Evolutionary conservation across 2,329 filamentous ascomycete genomes (phyloP).

Genomic region (Dothistroma pini): DNA sequence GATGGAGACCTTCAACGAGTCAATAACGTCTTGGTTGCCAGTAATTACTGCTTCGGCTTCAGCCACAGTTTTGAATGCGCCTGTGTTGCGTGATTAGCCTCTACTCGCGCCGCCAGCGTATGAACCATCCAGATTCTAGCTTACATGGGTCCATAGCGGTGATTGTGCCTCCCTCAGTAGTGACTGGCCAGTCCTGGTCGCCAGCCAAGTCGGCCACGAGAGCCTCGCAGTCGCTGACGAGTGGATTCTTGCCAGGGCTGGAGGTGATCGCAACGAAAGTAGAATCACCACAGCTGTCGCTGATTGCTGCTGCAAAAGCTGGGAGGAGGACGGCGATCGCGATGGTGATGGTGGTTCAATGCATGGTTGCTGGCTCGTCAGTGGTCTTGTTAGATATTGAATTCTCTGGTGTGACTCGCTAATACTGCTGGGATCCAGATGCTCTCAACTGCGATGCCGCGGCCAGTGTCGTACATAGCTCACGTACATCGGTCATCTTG

Average conservation of each 20-base stretch:
- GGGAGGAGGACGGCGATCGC: neutral
- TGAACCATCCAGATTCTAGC: neutral
- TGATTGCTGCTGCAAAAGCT: neutral
- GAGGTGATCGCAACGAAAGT: neutral
- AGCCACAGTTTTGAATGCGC: neutral
- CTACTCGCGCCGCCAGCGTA: neutral
- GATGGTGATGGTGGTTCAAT: neutral
- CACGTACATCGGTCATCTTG: neutral
- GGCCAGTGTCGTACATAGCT: neutral
- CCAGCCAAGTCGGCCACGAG: neutral
- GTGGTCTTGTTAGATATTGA: neutral
- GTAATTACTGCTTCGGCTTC: neutral
- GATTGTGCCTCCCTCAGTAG: neutral
- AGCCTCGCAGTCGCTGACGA: neutral
- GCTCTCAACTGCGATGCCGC: neutral
- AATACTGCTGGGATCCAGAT: neutral
- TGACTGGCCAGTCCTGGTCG: neutral
- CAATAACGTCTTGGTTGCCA: neutral
- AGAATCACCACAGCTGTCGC: neutral
- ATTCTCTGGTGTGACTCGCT: too few relatives aligned
- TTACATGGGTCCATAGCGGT: neutral
- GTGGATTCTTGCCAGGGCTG: neutral
- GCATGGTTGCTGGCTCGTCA: neutral
- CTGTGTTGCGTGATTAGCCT: neutral
- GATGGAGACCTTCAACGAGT: neutral